These are phyloP conservation scores for Rhizopus sp. DNA, from an alignment of 371 early-diverging fungal genomes.

Conservation along the genomic window DNA sequence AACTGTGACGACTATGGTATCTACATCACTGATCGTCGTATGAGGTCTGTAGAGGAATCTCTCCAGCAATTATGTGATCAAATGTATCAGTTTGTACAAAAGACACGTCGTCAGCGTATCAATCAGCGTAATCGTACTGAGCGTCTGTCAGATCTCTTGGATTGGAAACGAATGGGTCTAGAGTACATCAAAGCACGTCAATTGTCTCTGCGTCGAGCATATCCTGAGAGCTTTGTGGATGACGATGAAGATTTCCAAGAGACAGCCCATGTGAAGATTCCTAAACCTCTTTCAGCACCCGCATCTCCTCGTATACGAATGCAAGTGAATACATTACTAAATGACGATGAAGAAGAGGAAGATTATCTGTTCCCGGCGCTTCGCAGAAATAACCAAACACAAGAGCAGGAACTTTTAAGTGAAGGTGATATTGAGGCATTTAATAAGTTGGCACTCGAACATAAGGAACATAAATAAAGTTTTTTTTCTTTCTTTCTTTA, in stretches of 20 bases:
- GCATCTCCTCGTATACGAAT: constrained; percentile 67
- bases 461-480: constrained; percentile 13
- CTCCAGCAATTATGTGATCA: constrained; percentile 83
- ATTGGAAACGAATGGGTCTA: constrained; percentile 97
- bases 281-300: constrained; percentile 79
- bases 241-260: constrained; percentile 54
- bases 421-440: constrained; percentile 55
- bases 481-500: background rate
- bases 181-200: constrained; percentile 97
- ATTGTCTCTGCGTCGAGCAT: constrained; percentile 88
- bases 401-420: constrained; percentile 45
- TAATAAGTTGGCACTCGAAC: constrained; percentile 35
- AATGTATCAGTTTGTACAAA: constrained; percentile 92
- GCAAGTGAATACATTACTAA: constrained; percentile 24
- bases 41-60: constrained; percentile 91
- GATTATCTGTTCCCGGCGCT: constrained; percentile 39
- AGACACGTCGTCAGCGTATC: constrained; percentile 95
- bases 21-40: constrained; percentile 93
- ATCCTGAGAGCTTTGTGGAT: constrained; percentile 78
- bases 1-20: constrained; percentile 95
- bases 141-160: constrained; percentile 92
- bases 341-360: constrained; percentile 45
- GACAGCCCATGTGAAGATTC: constrained; percentile 58
- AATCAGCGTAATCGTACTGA: constrained; percentile 97
- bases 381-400: constrained; percentile 22